Conservation (phyloP, 164 flowering plant genomes). For the Platanus orientalis region DNA sequence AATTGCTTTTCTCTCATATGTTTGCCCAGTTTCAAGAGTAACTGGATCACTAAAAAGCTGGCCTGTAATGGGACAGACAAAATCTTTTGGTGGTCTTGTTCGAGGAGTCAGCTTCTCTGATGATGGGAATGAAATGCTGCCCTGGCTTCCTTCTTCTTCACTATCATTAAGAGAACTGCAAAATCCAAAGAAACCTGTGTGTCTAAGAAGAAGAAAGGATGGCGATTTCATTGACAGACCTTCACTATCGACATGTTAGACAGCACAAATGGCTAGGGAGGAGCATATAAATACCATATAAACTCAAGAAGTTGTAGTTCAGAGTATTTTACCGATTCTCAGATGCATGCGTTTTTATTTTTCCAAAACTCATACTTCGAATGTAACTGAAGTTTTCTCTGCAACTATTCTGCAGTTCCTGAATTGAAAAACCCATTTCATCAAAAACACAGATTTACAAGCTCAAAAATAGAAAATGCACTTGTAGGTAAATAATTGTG, state of each 20-base stretch:
- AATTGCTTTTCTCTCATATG: slow-evolving; percentile 78
- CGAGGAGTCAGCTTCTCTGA: slow-evolving; percentile 45
- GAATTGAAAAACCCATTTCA: slow-evolving; percentile 14
- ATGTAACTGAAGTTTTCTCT: slow-evolving; percentile 18
- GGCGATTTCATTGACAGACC: too few relatives aligned
- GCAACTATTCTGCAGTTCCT: slow-evolving; percentile 30
- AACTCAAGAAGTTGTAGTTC: background rate
- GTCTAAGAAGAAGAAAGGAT: background rate
- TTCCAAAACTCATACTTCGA: slow-evolving; percentile 26
- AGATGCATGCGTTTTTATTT: slow-evolving; percentile 15
- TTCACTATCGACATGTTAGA: too few relatives aligned
- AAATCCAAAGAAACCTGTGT: slow-evolving; percentile 5
- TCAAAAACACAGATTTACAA: slow-evolving; percentile 3
- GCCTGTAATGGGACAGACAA: slow-evolving; percentile 73
- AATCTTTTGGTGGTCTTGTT: slow-evolving; percentile 69
- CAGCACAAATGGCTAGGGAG: too few relatives aligned
- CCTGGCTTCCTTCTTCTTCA: slow-evolving; percentile 47
- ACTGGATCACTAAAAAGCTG: slow-evolving; percentile 71
- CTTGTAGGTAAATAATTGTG: background rate
- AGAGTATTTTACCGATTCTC: slow-evolving; percentile 32
- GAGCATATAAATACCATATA: background rate
- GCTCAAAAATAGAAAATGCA: background rate
- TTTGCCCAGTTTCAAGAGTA: slow-evolving; percentile 87
- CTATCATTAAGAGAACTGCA: slow-evolving; percentile 39
- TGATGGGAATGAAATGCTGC: slow-evolving; percentile 34